Evolutionary conservation across 176 grass and related monocot species (phyloP), one percentile per base, ranked within the genome.

Genomic region (Avena eriantha): DNA sequence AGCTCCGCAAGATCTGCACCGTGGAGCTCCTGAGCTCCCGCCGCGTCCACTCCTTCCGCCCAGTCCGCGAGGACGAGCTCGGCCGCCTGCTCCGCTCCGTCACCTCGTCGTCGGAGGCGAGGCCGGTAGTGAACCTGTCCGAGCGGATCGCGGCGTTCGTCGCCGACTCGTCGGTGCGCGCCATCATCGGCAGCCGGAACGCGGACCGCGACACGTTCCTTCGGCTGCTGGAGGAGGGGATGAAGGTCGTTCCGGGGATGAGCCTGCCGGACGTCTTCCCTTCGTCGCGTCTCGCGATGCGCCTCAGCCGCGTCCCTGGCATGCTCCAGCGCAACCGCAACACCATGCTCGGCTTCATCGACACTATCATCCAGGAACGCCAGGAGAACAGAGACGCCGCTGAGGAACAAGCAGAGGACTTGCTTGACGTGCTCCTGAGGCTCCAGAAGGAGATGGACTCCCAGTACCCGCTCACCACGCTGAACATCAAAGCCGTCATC

Each of bases 1-100:
- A 88, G 46, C 56, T 97, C 35, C 86, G 92, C 8, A 93, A 55
- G 81, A 87, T 94, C 51, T 87, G 80, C 71, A 85, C 80, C 29
- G 2, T 73, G 1, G 84, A 92, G 53, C 46, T 95, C 21, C 74
- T 95, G 11, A 83, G 73, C 74, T 5, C 68, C 36, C 91, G 87
- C 48, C 74, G 93, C 39, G 90, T 95, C 33, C 73, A 77, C 7
- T 88, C 88, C 6, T 95, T 90, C 66, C 34, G 68, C 8, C 43
- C 57, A 21, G 53, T 90, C 24, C 86, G 90, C 19, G 77, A 90
- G 36, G 81, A 86, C 1, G 93, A 95, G 86, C 66, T 88, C 3
- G 68, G 36, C 9, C 73, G 16, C 45, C 36, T 92, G 7, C 49
- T 90, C 16, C 43, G 39, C 71, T 33, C 78, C 45, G 29, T 92